These are phyloP conservation scores for Solanum hybrid DNA, from an alignment of 305 asterid species.

Conservation along the genomic window DNA sequence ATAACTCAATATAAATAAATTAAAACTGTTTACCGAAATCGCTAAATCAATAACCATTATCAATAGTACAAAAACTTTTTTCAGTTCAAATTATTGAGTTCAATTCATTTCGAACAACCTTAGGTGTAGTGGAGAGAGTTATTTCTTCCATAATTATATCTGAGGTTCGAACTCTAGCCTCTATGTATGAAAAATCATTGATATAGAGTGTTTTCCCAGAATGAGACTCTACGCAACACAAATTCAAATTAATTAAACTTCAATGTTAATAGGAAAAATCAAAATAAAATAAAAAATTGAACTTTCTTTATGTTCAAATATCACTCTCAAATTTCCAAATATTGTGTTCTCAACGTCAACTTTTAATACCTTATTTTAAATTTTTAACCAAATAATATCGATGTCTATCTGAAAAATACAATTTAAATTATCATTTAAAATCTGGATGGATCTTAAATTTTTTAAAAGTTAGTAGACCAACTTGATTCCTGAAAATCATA, in stretches of 20 bases:
- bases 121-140: no score
- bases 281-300: no score
- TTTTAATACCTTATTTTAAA: neutral
- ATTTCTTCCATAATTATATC: no score
- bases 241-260: no score
- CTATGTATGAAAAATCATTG: no score
- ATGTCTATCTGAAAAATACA: neutral
- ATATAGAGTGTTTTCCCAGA: rapidly evolving
- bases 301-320: no score
- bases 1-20: neutral
- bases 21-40: rapidly evolving
- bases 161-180: no score
- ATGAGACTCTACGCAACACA: neutral
- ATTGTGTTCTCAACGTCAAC: neutral
- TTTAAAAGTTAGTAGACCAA: neutral
- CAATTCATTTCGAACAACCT: neutral
- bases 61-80: no score
- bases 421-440: neutral
- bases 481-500: neutral
- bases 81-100: neutral
- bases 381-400: neutral
- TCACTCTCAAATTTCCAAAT: neutral
- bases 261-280: no score
- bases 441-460: neutral
- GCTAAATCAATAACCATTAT: neutral